phyloP scores from a whole-genome alignment of 2,329 filamentous ascomycete genomes.

The Penicillium glabrum region DNA sequence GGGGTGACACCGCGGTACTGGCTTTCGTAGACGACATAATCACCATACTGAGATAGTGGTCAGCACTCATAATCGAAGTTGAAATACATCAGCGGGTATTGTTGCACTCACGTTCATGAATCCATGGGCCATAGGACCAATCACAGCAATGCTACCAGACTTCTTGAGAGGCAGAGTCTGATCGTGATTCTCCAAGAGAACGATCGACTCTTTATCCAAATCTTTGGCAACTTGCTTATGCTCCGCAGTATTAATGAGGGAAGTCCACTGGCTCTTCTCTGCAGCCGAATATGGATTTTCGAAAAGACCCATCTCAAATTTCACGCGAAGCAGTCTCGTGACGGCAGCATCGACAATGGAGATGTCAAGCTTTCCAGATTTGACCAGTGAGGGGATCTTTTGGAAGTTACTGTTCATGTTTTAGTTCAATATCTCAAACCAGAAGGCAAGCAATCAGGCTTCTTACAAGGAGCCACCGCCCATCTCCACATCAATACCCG shows the following conservation, averaged over 20 bases:
- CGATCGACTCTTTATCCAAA: conserved; percentile 64
- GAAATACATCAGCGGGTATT: neutral
- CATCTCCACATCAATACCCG: conserved; percentile 74
- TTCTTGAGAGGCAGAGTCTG: conserved; percentile 58
- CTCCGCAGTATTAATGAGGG: conserved; percentile 63
- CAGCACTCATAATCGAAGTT: neutral
- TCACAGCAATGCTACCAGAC: conserved; percentile 67
- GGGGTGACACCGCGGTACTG: conserved; percentile 68
- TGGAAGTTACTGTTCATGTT: conserved; percentile 55
- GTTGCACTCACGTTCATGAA: conserved; percentile 62
- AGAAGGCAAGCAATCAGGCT: neutral
- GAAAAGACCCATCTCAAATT: conserved; percentile 70
- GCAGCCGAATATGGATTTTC: conserved; percentile 67
- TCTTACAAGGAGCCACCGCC: conserved; percentile 66
- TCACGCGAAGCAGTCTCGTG: conserved; percentile 62
- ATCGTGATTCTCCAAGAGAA: conserved; percentile 61
- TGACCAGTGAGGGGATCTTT: conserved; percentile 64
- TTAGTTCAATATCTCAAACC: conserved; percentile 1
- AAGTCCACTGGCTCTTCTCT: conserved; percentile 53
- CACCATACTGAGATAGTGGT: conserved; percentile 57
- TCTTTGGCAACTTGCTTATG: conserved; percentile 60
- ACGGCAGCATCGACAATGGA: conserved; percentile 66
- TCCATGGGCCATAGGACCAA: conserved; percentile 72
- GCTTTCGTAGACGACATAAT: conserved; percentile 68
- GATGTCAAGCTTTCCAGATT: conserved; percentile 60